phyloP scores from a whole-genome alignment of 106 monocot genomes.

The Vanilla planifolia region DNA sequence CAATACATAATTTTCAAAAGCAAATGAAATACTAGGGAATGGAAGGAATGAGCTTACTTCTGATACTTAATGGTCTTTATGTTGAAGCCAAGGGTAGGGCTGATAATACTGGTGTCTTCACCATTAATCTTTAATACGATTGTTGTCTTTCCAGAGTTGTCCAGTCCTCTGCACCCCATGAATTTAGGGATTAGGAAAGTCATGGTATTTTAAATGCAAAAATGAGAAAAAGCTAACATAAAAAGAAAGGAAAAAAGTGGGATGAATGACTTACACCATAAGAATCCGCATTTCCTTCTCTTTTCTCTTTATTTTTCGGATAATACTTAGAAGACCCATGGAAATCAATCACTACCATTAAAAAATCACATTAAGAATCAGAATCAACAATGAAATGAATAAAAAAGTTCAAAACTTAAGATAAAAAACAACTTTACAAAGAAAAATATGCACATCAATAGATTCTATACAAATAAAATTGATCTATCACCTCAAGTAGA shows the following conservation, averaged over 20 bases:
- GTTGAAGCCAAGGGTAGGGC: constrained; percentile 95
- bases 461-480: too few relatives aligned
- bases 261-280: constrained; percentile 6
- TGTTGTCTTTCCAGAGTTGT: constrained; percentile 98
- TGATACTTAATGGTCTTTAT: constrained; percentile 95
- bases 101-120: constrained; percentile 93
- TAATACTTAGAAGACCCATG: constrained; percentile 97
- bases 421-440: too few relatives aligned
- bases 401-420: too few relatives aligned
- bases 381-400: too few relatives aligned
- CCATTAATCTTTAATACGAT: constrained; percentile 95
- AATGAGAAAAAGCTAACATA: neutral
- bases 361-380: too few relatives aligned
- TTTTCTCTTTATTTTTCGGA: constrained; percentile 88
- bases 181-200: neutral
- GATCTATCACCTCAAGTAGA: too few relatives aligned
- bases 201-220: neutral
- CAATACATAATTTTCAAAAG: neutral
- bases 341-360: neutral
- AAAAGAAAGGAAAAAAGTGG: neutral
- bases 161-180: constrained; percentile 50
- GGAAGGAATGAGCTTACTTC: constrained; percentile 31
- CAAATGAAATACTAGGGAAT: neutral
- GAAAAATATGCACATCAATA: too few relatives aligned
- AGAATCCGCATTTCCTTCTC: constrained; percentile 96